Base-by-base conservation (phyloP, 23 red algal genomes). In the Gracilaria gracilis region DNA sequence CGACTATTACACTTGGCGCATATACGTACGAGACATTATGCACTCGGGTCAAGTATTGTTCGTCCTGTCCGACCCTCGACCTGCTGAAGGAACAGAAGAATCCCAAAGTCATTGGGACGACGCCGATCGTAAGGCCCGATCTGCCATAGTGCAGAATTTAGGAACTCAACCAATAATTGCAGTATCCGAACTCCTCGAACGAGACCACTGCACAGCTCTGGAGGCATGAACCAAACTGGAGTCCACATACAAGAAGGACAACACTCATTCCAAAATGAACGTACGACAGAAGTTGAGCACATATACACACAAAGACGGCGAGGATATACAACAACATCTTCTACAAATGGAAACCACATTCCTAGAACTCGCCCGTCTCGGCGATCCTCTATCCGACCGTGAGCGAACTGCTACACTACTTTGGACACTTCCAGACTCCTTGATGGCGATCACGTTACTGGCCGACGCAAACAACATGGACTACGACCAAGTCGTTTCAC, bases 401-500 rank as follows among this genome's bases (percentile, higher is more conserved):
- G 72, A 77, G 11, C 15, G 15, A 39, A 77, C 72, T 14, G 34
- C 42, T 8, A 31, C 72, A 2, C 48, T 77, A 16, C 27, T 77
- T 1, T 23, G 72, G 9, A 50, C 72, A n/a, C 72, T 77, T 4
- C 20, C 39, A 77, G 33, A 77, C 39, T 77, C 72, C 20, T 29
- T 77, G 9, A 53, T 47, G 42, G 21, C 48, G 4, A 77, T 77
- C 34, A 53, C 48, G 2, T 6, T 77, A 12, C 19, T 77, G 3
- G 72, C 72, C 21, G 72, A 46, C 23, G 72, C 72, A 3, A 77
- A 39, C 34, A 77, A 44, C 39, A 77, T 77, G 72, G 72, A 77
- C 1, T 77, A 77, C 25, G 72, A 77, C 34, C 21, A 47, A 50
- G 48, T 77, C 11, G 39, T 77, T 7, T 47, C 72, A 2, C 3